Evolutionary conservation across 2,329 filamentous ascomycete species (phyloP).

Genomic region (Raffaelea arxii): DNA sequence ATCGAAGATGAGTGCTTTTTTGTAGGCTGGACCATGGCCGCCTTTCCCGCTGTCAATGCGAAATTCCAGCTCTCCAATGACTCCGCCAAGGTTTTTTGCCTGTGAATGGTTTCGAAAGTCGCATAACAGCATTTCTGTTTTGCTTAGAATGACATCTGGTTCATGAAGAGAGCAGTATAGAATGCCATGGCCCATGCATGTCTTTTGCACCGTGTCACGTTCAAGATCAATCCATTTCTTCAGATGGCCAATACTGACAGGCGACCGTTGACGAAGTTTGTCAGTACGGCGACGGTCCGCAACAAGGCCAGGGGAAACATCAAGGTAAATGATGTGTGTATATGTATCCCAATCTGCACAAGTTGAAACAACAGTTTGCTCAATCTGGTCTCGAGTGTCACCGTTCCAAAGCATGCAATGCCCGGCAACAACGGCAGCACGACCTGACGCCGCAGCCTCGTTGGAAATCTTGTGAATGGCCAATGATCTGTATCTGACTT

Average conservation of each 20-base stretch:
- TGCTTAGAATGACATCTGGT: not conserved
- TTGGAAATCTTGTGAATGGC: constrained; percentile 36
- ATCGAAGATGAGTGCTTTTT: constrained; percentile 46
- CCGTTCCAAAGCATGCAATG: constrained; percentile 47
- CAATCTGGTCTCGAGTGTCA: constrained; percentile 10
- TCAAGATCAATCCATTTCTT: constrained; percentile 38
- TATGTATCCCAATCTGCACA: constrained; percentile 33
- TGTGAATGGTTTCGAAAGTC: constrained; percentile 30
- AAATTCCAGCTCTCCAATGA: constrained; percentile 22
- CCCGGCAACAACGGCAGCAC: constrained; percentile 39
- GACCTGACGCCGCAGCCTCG: constrained; percentile 22
- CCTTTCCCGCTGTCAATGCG: constrained; percentile 14
- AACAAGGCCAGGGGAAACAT: constrained; percentile 27
- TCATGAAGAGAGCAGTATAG: constrained; percentile 26
- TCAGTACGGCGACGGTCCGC: constrained; percentile 28
- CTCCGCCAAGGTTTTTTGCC: constrained; percentile 24
- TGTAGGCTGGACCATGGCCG: constrained; percentile 11
- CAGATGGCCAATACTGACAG: constrained; percentile 26
- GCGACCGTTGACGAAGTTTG: constrained; percentile 21
- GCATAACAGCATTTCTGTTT: constrained; percentile 19
- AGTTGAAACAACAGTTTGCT: constrained; percentile 27
- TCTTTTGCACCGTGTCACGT: constrained; percentile 25
- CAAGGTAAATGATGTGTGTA: constrained; percentile 51
- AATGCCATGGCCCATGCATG: constrained; percentile 36
- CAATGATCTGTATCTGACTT: constrained; percentile 26